Percentiles rank a stretch among this genome's conserved stretches.
phyloP scores from a whole-genome alignment of 2,329 filamentous ascomycete species.

The Emmonsia crescens region DNA sequence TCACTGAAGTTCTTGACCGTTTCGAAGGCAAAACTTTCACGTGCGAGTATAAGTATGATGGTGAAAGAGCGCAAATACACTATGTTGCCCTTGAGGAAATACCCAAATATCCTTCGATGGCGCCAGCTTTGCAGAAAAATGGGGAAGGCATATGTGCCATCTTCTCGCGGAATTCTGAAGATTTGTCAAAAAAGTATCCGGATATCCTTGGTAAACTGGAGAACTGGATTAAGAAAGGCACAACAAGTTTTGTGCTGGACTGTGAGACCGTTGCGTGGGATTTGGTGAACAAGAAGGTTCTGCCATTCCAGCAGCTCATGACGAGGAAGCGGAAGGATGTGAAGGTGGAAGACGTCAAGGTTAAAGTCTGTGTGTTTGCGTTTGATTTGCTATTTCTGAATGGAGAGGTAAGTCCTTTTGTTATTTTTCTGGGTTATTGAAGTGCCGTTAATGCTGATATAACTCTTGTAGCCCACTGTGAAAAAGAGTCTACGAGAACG shows the following conservation, averaged over 20 bases:
- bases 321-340: constrained; percentile 96
- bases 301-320: constrained; percentile 97
- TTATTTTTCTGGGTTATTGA: constrained; percentile 7
- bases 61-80: constrained; percentile 95
- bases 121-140: constrained; percentile 51
- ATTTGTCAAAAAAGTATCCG: constrained; percentile 93
- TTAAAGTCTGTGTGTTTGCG: constrained; percentile 94
- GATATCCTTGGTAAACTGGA: constrained; percentile 83
- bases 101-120: constrained; percentile 54
- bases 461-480: constrained; percentile 51
- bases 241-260: constrained; percentile 93
- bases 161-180: constrained; percentile 95
- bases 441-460: neutral
- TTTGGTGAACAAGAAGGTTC: constrained; percentile 81
- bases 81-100: constrained; percentile 77
- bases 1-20: constrained; percentile 91
- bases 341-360: constrained; percentile 86
- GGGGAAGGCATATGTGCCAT: constrained; percentile 71
- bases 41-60: constrained; percentile 98
- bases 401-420: constrained; percentile 49
- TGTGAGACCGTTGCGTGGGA: constrained; percentile 98
- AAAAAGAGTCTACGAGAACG: constrained; percentile 78
- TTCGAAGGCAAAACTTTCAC: constrained; percentile 95
- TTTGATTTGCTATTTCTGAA: constrained; percentile 93
- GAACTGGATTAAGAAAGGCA: constrained; percentile 79